Evolutionary conservation across 73 alveolate genomes (phyloP).

Genomic region (Breviolum minutum): DNA sequence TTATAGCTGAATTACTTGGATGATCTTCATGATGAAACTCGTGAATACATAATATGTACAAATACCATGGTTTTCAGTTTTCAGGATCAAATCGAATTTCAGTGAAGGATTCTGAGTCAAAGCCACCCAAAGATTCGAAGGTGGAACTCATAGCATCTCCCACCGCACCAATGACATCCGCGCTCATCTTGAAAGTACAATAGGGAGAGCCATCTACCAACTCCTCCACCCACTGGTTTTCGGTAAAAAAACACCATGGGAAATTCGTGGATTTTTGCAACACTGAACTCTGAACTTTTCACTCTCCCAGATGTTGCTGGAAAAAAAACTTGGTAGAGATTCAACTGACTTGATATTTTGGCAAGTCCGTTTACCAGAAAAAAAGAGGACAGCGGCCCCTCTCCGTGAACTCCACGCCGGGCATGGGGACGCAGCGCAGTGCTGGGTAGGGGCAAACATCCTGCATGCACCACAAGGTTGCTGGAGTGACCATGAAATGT

Average conservation of each 20-base stretch:
- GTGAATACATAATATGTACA: too few relatives aligned
- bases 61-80: too few relatives aligned
- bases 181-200: conserved; percentile 76
- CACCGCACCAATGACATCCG: conserved; percentile 46
- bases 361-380: too few relatives aligned
- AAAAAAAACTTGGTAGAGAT: too few relatives aligned
- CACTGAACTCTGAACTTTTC: background rate
- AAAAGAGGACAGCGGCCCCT: background rate
- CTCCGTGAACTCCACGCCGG: conserved; percentile 79
- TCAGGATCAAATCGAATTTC: too few relatives aligned
- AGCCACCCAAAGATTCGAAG: conserved; percentile 33
- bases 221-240: background rate
- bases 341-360: too few relatives aligned
- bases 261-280: background rate
- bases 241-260: background rate
- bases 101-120: background rate
- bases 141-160: conserved; percentile 56
- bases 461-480: background rate
- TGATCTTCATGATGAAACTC: too few relatives aligned
- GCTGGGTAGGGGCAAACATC: conserved; percentile 55
- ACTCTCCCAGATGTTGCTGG: background rate
- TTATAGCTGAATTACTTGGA: too few relatives aligned
- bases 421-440: conserved; percentile 70
- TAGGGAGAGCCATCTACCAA: conserved; percentile 17
- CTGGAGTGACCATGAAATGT: too few relatives aligned